Evolutionary conservation across 441 rosid genomes (phyloP).

Genomic region (Croton laevigatus): DNA sequence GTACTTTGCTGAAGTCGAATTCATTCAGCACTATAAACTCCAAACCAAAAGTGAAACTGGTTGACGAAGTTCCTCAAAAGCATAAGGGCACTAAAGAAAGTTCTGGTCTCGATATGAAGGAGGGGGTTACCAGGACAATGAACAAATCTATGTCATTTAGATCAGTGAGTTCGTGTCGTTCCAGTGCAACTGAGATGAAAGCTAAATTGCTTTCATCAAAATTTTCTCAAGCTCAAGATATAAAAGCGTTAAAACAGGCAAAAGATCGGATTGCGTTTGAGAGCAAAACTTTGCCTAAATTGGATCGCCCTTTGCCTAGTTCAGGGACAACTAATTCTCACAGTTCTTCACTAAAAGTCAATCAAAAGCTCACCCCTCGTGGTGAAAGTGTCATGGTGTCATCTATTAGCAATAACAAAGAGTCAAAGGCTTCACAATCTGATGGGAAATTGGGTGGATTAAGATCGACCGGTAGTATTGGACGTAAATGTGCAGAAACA

Average conservation of each 20-base stretch:
- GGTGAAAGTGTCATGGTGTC: slow-evolving; percentile 40
- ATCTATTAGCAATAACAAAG: slow-evolving; percentile 46
- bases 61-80: slow-evolving; percentile 62
- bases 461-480: slow-evolving; percentile 47
- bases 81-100: slow-evolving; percentile 48
- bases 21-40: slow-evolving; percentile 59
- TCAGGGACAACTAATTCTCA: slow-evolving; percentile 34
- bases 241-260: slow-evolving; percentile 53
- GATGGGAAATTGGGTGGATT: slow-evolving; percentile 58
- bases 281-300: slow-evolving; percentile 41
- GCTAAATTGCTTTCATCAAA: slow-evolving; percentile 54
- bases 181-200: slow-evolving; percentile 53
- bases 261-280: slow-evolving; percentile 52
- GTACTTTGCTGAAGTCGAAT: slow-evolving; percentile 66
- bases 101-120: slow-evolving; percentile 40
- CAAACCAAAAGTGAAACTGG: slow-evolving; percentile 64
- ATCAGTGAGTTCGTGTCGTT: slow-evolving; percentile 42
- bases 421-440: slow-evolving; percentile 48
- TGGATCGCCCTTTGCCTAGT: slow-evolving; percentile 34
- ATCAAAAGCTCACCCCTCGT: slow-evolving; percentile 54
- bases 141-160: slow-evolving; percentile 78
- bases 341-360: slow-evolving; percentile 41
- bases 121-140: slow-evolving; percentile 47
- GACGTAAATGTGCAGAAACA: slow-evolving; percentile 51
- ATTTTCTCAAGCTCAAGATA: slow-evolving; percentile 49